Evolutionary conservation across 306 rosid species (phyloP).

Genomic region (Trichosanthes truncata): DNA sequence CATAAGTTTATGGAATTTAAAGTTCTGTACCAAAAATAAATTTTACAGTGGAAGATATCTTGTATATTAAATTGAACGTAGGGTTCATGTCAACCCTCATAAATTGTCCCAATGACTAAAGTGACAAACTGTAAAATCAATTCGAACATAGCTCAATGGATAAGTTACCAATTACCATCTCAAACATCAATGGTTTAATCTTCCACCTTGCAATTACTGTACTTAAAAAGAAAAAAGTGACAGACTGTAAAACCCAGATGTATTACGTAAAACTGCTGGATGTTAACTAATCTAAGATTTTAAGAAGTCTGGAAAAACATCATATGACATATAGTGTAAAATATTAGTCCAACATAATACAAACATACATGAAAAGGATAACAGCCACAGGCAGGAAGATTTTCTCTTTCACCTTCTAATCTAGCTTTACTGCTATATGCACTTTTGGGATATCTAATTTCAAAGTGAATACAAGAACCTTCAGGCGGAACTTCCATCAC

Average conservation of each 20-base stretch:
- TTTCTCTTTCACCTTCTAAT: not conserved
- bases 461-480: constrained; percentile 7
- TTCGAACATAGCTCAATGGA: no score
- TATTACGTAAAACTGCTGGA: not conserved
- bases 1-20: no score
- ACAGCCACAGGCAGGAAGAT: not conserved
- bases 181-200: no score
- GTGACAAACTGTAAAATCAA: no score
- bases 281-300: not conserved
- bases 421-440: not conserved
- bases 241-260: not conserved
- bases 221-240: not conserved
- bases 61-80: no score
- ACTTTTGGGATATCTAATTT: not conserved
- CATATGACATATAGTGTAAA: not conserved
- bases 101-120: no score
- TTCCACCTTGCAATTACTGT: no score
- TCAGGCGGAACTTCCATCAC: constrained; percentile 38
- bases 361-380: not conserved
- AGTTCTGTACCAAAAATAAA: no score
- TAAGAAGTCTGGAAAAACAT: not conserved
- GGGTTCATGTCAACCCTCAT: no score
- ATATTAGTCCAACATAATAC: not conserved
- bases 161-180: no score
- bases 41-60: no score